Evolutionary conservation across 2,329 filamentous ascomycete species (phyloP).

Genomic region (Fusarium sp.): DNA sequence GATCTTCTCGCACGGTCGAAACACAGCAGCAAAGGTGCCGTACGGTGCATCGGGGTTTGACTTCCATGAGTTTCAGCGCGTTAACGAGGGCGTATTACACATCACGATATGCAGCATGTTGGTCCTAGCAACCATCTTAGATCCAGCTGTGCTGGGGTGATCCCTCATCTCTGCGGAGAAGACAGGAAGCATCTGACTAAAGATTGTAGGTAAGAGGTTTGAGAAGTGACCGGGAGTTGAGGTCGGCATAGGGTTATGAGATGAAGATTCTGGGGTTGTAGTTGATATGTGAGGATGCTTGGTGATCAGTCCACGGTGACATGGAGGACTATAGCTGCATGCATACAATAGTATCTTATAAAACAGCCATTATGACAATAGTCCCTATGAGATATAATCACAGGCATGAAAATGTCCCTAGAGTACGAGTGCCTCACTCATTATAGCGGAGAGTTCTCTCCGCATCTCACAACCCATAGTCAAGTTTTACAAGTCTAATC

Average conservation of each 20-base stretch:
- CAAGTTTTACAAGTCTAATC: background rate
- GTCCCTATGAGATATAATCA: background rate
- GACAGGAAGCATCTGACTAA: background rate
- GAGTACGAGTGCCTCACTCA: background rate
- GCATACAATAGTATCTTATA: background rate
- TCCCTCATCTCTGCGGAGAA: constrained; percentile 22
- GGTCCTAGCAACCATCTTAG: constrained; percentile 11
- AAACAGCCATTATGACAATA: background rate
- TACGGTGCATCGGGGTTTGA: constrained; percentile 18
- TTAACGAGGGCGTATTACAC: constrained; percentile 6
- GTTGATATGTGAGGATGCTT: background rate
- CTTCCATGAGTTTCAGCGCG: constrained; percentile 15
- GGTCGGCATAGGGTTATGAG: constrained; percentile 1
- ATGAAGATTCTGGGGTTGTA: background rate
- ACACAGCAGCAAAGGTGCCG: background rate
- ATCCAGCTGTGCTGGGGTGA: constrained; percentile 12
- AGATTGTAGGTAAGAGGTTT: background rate
- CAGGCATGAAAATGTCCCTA: background rate
- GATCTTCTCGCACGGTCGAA: constrained; percentile 1
- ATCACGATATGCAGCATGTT: background rate
- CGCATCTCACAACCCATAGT: background rate
- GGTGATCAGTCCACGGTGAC: constrained; percentile 4
- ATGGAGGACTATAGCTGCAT: background rate
- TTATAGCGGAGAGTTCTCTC: constrained; percentile 5
- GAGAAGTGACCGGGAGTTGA: constrained; percentile 10